Percentiles rank a stretch among this genome's conserved stretches.
phyloP scores from a whole-genome alignment of 768 basidiomycete genomes.

The Mrakia blollopis region DNA sequence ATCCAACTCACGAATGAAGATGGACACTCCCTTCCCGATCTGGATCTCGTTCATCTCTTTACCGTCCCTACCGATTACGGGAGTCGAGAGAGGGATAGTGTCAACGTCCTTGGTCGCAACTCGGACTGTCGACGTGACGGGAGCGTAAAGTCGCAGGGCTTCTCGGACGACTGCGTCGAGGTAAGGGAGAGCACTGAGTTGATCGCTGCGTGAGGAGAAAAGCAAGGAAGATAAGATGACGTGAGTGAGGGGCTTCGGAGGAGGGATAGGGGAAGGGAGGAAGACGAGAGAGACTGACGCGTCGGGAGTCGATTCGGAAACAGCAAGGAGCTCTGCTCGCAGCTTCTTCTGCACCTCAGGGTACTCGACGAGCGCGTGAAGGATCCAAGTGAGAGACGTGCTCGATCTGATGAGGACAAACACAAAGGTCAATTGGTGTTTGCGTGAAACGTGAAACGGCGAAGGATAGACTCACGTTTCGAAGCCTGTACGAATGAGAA shows the following conservation, averaged over 20 bases:
- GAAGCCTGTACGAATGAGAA: background rate
- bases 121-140: constrained; percentile 13
- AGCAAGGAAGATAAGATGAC: background rate
- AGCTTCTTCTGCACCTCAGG: constrained; percentile 22
- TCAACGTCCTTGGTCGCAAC: constrained; percentile 9
- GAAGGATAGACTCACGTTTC: constrained; percentile 12
- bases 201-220: background rate
- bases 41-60: constrained; percentile 9
- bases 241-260: background rate
- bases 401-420: background rate
- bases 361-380: constrained; percentile 19
- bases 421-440: background rate
- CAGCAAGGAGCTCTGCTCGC: constrained; percentile 15
- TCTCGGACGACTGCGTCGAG: constrained; percentile 31
- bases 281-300: background rate
- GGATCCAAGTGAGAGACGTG: constrained; percentile 28
- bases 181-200: constrained; percentile 18
- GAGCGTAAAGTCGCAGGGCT: constrained; percentile 16
- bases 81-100: constrained; percentile 26
- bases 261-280: too few relatives aligned
- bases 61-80: constrained; percentile 12
- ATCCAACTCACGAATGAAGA: constrained; percentile 23
- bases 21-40: background rate
- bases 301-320: background rate
- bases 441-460: background rate